These are phyloP conservation scores for Trypanosoma cruzi DNA, from an alignment of 208 protist genomes.

Conservation along the genomic window DNA sequence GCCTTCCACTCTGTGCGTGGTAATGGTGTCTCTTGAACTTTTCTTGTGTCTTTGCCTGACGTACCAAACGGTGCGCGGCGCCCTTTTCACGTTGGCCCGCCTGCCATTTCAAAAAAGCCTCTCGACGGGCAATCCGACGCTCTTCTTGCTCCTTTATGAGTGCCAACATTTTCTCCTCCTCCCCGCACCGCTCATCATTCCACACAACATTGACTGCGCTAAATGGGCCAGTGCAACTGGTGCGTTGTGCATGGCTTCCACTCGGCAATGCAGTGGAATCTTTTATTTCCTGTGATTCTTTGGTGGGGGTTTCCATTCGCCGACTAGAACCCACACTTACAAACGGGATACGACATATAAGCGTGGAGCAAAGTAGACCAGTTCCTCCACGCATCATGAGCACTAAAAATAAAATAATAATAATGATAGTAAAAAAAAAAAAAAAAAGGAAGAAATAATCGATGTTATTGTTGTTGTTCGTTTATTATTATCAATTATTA, in stretches of 20 bases:
- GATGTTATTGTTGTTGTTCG: not conserved
- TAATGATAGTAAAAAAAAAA: not conserved
- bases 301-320: not conserved
- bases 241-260: not conserved
- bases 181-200: not conserved
- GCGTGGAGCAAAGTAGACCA: constrained; percentile 1
- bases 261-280: not conserved
- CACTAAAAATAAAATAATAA: not conserved
- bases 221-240: not conserved
- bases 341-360: not conserved
- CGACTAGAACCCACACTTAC: constrained; percentile 6
- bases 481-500: not conserved
- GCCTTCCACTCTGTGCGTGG: constrained; percentile 50
- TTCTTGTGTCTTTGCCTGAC: constrained; percentile 67
- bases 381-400: not conserved
- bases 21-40: constrained; percentile 81
- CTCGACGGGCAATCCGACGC: constrained; percentile 58
- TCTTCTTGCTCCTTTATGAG: constrained; percentile 63
- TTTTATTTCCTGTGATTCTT: not conserved
- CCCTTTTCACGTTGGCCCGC: constrained; percentile 86
- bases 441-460: constrained; percentile 1
- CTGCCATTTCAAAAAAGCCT: constrained; percentile 87
- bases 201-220: not conserved
- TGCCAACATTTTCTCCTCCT: constrained; percentile 42
- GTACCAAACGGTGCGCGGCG: constrained; percentile 69